A percentile compares a stretch with the other conserved stretches of the same genome.
Evolutionary conservation across 495 filamentous ascomycete genomes (phyloP).

Genomic region (Penicillium lagena): DNA sequence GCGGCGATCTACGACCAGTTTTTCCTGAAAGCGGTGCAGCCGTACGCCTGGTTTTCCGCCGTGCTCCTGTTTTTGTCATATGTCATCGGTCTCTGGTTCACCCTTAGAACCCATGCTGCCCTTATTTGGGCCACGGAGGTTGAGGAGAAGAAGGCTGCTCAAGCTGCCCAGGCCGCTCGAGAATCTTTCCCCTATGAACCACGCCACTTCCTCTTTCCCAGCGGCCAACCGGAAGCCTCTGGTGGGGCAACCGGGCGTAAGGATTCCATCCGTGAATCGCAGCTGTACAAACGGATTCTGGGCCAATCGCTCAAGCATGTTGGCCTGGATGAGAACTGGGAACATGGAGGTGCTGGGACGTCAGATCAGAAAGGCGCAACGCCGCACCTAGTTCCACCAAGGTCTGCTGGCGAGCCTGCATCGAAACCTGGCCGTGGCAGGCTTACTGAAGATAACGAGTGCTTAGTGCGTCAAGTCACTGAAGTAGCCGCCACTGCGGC

Average conservation of each 20-base stretch:
- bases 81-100: constrained; percentile 92
- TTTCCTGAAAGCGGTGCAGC: constrained; percentile 81
- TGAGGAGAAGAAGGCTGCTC: constrained; percentile 70
- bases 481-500: constrained; percentile 92
- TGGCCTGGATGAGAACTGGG: constrained; percentile 51
- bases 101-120: constrained; percentile 89
- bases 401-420: constrained; percentile 14
- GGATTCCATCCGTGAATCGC: constrained; percentile 66
- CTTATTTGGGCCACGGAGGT: constrained; percentile 89
- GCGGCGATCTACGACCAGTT: constrained; percentile 83
- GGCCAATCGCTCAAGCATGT: constrained; percentile 81
- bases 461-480: constrained; percentile 72
- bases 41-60: constrained; percentile 86
- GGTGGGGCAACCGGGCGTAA: constrained; percentile 18
- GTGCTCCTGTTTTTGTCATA: constrained; percentile 87
- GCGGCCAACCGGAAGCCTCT: constrained; percentile 24
- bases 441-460: constrained; percentile 70
- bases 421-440: constrained; percentile 49
- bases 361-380: constrained; percentile 28
- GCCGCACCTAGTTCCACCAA: constrained; percentile 66
- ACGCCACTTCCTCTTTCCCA: constrained; percentile 23
- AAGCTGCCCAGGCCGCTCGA: constrained; percentile 20
- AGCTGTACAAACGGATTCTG: constrained; percentile 87
- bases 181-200: constrained; percentile 38
- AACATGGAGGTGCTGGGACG: constrained; percentile 20